phyloP scores from a whole-genome alignment of 345 rosid genomes.

The Gossypium anomalum region DNA sequence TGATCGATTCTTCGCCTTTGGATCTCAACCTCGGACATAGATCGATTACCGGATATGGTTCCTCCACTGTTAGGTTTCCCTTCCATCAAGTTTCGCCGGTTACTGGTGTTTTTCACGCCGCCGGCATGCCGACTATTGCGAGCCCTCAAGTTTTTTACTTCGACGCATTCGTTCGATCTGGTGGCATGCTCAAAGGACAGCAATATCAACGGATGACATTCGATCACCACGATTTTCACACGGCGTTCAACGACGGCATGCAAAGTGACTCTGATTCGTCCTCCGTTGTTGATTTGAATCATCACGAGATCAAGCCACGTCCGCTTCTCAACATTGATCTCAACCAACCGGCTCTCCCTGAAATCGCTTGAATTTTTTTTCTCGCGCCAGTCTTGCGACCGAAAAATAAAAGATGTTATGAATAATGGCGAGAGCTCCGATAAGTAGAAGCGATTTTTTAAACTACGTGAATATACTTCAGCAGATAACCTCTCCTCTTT shows the following conservation, averaged over 20 bases:
- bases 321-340: slow-evolving; percentile 55
- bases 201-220: slow-evolving; percentile 28
- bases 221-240: slow-evolving; percentile 19
- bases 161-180: slow-evolving; percentile 25
- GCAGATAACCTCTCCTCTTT: slow-evolving; percentile 23
- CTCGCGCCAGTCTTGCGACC: not conserved
- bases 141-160: slow-evolving; percentile 26
- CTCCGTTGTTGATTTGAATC: slow-evolving; percentile 39
- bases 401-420: slow-evolving; percentile 7
- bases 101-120: slow-evolving; percentile 9
- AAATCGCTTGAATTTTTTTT: slow-evolving; percentile 30
- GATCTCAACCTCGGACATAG: slow-evolving; percentile 40
- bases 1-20: slow-evolving; percentile 33
- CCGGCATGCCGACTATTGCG: not conserved
- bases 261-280: slow-evolving; percentile 67
- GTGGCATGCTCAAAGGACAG: slow-evolving; percentile 22
- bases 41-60: slow-evolving; percentile 10
- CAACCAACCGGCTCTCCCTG: slow-evolving; percentile 54
- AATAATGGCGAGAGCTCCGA: slow-evolving; percentile 5
- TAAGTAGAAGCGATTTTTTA: slow-evolving; percentile 7
- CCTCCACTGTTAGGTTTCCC: slow-evolving; percentile 21
- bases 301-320: slow-evolving; percentile 20
- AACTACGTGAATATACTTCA: slow-evolving; percentile 22
- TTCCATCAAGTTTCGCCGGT: slow-evolving; percentile 26
- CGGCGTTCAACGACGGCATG: slow-evolving; percentile 20